A percentile compares a stretch with the other conserved stretches of the same genome.
These are phyloP conservation scores for Inonotus hispidus DNA, from an alignment of 1,284 basidiomycete genomes.

Conservation along the genomic window DNA sequence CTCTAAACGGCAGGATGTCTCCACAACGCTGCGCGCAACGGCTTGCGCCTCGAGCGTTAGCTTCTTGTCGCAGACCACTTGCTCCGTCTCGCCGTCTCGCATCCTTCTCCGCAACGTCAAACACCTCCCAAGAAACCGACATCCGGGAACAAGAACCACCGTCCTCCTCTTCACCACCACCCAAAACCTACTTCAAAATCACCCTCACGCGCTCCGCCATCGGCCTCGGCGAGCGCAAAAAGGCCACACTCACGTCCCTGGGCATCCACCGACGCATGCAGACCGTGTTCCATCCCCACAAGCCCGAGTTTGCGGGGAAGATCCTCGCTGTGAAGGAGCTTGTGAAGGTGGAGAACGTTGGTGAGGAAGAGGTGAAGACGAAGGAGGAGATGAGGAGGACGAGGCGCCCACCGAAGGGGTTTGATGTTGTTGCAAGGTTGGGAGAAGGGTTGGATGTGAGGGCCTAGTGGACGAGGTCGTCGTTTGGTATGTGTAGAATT, in stretches of 20 bases:
- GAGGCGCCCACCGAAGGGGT: conserved; percentile 60
- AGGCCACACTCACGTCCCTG: conserved; percentile 69
- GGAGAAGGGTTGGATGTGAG: neutral
- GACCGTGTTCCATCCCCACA: conserved; percentile 74
- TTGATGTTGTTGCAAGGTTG: conserved; percentile 40
- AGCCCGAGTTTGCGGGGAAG: conserved; percentile 72
- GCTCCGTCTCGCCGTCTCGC: neutral
- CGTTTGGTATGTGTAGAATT: too few species aligned
- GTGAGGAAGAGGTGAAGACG: conserved; percentile 53
- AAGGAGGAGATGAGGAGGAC: conserved; percentile 60
- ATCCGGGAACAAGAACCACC: neutral
- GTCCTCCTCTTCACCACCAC: neutral
- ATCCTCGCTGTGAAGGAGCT: conserved; percentile 82
- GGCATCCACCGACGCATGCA: conserved; percentile 77
- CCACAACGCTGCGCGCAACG: neutral
- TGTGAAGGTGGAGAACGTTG: conserved; percentile 81
- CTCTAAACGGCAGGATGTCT: neutral
- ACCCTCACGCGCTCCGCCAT: conserved; percentile 81
- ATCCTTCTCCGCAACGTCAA: neutral
- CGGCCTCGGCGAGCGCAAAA: conserved; percentile 64
- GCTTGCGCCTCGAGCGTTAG: neutral
- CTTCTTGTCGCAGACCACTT: neutral
- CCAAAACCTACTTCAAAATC: conserved; percentile 65
- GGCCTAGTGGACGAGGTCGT: too few species aligned
- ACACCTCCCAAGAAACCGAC: neutral